A percentile compares a stretch with the other conserved stretches of the same genome.
phyloP scores from a whole-genome alignment of 208 protist genomes.

The Phytomonas francai region DNA sequence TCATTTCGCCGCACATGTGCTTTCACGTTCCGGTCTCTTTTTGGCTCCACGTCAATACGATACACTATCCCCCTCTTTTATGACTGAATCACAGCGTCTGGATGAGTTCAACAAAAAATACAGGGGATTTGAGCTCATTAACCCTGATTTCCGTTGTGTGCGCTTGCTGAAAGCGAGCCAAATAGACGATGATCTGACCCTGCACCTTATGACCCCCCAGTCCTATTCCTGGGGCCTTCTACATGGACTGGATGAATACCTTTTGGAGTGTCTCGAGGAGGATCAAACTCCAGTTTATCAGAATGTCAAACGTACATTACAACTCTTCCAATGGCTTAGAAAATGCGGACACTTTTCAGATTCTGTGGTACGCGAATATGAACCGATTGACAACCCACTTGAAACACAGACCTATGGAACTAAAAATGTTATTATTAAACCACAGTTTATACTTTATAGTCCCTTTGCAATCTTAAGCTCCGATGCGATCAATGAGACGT shows the following conservation, averaged over 20 bases:
- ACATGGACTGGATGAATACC: constrained; percentile 84
- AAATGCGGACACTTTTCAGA: constrained; percentile 77
- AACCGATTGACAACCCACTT: constrained; percentile 76
- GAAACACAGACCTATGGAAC: constrained; percentile 73
- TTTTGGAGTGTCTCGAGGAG: constrained; percentile 82
- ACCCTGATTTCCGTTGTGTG: constrained; percentile 73
- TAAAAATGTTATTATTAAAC: constrained; percentile 45
- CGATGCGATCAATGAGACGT: constrained; percentile 49
- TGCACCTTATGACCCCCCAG: constrained; percentile 83
- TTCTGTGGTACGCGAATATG: constrained; percentile 49
- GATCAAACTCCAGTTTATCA: constrained; percentile 71
- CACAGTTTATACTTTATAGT: constrained; percentile 78
- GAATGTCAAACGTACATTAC: constrained; percentile 57
- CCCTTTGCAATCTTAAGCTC: constrained; percentile 77
- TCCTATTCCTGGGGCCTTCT: constrained; percentile 84
- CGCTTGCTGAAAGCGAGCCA: constrained; percentile 43
- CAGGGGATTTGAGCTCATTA: constrained; percentile 39
- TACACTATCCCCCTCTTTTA: constrained; percentile 55
- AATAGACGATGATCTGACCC: constrained; percentile 79
- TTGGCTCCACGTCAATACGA: constrained; percentile 66
- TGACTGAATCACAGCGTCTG: constrained; percentile 56
- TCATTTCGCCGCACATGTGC: constrained; percentile 79
- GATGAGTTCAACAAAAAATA: constrained; percentile 44
- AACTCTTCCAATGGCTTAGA: constrained; percentile 87
- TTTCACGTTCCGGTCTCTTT: constrained; percentile 78